Evolutionary conservation across 106 monocot species (phyloP).

Genomic region (Posidonia australis): DNA sequence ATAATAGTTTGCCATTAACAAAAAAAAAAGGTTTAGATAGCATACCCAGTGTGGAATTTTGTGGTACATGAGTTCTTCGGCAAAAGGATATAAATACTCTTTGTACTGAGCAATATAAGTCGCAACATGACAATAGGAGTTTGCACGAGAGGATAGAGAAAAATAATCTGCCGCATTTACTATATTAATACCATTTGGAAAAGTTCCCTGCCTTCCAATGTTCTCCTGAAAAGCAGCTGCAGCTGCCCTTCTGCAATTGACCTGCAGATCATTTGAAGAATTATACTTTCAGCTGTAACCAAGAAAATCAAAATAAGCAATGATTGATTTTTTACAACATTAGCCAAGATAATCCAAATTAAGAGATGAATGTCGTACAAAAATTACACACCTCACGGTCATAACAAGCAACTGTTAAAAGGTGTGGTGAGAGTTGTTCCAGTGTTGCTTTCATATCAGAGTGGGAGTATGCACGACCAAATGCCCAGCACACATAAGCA

Average conservation of each 20-base stretch:
- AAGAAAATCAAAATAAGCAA: not conserved
- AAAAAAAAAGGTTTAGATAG: slow-evolving; percentile 1
- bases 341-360: not conserved
- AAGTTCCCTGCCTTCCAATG: slow-evolving; percentile 88
- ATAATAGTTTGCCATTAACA: too few species aligned
- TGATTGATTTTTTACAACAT: not conserved
- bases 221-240: slow-evolving; percentile 99
- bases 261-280: slow-evolving; percentile 28
- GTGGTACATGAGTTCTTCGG: slow-evolving; percentile 59
- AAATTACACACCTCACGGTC: slow-evolving; percentile 71
- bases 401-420: slow-evolving; percentile 89
- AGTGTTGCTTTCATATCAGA: slow-evolving; percentile 74
- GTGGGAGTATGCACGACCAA: slow-evolving; percentile 84
- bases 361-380: not conserved
- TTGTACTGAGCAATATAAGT: slow-evolving; percentile 67
- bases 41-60: slow-evolving; percentile 96
- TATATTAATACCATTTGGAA: slow-evolving; percentile 92
- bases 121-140: slow-evolving; percentile 84
- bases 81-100: slow-evolving; percentile 79
- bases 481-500: slow-evolving; percentile 99
- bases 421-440: slow-evolving; percentile 74
- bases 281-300: not conserved
- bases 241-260: slow-evolving; percentile 99
- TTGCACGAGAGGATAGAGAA: slow-evolving; percentile 72
- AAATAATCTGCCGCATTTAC: slow-evolving; percentile 91